These are phyloP conservation scores for Psilocybe sp. DNA, from an alignment of 768 basidiomycete genomes.

Conservation along the genomic window DNA sequence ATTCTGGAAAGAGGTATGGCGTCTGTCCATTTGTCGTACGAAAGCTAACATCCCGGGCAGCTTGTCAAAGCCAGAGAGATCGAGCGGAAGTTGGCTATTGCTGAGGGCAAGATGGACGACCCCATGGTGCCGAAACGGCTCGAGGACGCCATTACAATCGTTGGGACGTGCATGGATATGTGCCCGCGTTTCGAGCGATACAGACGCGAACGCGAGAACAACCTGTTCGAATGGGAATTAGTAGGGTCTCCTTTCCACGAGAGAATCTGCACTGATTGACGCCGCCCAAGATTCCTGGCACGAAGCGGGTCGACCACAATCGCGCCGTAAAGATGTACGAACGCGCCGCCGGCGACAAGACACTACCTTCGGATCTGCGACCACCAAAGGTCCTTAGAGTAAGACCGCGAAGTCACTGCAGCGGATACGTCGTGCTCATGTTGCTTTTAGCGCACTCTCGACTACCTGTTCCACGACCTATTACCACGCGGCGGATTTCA, in stretches of 20 bases:
- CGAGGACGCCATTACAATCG: constrained; percentile 89
- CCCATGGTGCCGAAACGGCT: constrained; percentile 75
- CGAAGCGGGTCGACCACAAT: constrained; percentile 80
- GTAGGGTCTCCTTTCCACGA: constrained; percentile 43
- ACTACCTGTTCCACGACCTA: constrained; percentile 89
- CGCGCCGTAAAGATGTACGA: constrained; percentile 95
- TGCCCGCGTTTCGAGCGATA: constrained; percentile 94
- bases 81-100: constrained; percentile 72
- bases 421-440: constrained; percentile 1
- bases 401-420: constrained; percentile 7
- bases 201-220: constrained; percentile 84
- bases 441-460: constrained; percentile 65
- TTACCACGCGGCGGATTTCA: constrained; percentile 68
- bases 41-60: constrained; percentile 33
- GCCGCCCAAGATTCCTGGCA: constrained; percentile 62
- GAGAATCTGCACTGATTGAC: constrained; percentile 37
- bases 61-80: constrained; percentile 70
- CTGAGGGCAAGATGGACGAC: constrained; percentile 85
- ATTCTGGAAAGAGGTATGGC: constrained; percentile 70
- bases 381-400: constrained; percentile 84
- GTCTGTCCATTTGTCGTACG: constrained; percentile 13
- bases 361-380: constrained; percentile 86
- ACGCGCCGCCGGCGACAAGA: constrained; percentile 91
- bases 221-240: constrained; percentile 82
- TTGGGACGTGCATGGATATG: constrained; percentile 92